A percentile compares a stretch with the other conserved stretches of the same genome.
phyloP scores from a whole-genome alignment of 495 filamentous ascomycete genomes.

The Xylaria curta region DNA sequence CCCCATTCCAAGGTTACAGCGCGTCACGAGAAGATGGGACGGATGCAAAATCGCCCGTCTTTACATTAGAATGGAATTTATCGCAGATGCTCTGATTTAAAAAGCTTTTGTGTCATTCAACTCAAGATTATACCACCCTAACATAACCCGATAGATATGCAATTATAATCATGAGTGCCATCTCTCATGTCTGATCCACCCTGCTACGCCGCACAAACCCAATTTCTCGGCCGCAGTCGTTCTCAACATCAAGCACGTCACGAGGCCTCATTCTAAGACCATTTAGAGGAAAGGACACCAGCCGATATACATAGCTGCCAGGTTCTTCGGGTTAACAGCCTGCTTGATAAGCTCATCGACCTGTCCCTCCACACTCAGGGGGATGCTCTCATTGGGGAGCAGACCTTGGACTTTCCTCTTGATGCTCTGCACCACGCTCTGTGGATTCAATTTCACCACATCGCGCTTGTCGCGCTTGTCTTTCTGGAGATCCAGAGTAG shows the following conservation, averaged over 20 bases:
- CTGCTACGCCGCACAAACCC: not conserved
- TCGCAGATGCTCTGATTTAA: not conserved
- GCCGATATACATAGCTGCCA: slow-evolving; percentile 95
- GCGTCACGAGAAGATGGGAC: not conserved
- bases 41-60: not conserved
- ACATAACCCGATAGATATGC: not conserved
- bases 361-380: slow-evolving; percentile 92
- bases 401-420: slow-evolving; percentile 84
- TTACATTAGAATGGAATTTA: not conserved
- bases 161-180: not conserved
- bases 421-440: slow-evolving; percentile 89
- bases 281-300: slow-evolving; percentile 91
- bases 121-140: not conserved
- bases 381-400: slow-evolving; percentile 83
- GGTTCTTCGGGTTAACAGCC: slow-evolving; percentile 75
- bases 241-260: not conserved
- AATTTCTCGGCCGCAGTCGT: not conserved
- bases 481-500: slow-evolving; percentile 89
- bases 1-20: slow-evolving; percentile 3
- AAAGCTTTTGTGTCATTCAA: not conserved
- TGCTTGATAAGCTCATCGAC: slow-evolving; percentile 89
- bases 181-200: not conserved
- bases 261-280: not conserved
- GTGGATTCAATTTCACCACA: slow-evolving; percentile 79
- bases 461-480: slow-evolving; percentile 69